Percentiles rank a stretch among this genome's conserved stretches.
Evolutionary conservation across 441 rosid species (phyloP).

Genomic region (Geranium incanum): DNA sequence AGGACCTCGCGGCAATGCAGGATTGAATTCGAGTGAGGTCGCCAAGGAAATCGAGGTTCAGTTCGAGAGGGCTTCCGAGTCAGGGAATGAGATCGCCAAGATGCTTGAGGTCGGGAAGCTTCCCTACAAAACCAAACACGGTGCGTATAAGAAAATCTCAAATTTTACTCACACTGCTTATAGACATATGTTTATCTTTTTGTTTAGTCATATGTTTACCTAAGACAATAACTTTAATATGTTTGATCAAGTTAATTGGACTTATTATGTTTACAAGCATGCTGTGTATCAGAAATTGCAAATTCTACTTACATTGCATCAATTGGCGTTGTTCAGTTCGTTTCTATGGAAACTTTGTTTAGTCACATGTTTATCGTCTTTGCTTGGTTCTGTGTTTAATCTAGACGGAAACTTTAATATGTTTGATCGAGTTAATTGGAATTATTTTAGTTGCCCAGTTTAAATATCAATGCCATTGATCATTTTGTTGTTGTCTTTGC

Average conservation of each 20-base stretch:
- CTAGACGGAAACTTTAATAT: too few relatives aligned
- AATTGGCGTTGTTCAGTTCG: too few relatives aligned
- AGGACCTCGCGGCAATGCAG: slow-evolving; percentile 36
- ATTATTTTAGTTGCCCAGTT: background rate
- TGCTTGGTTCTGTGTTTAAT: background rate
- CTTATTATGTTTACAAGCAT: too few relatives aligned
- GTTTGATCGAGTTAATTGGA: too few relatives aligned
- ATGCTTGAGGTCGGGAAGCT: slow-evolving; percentile 81
- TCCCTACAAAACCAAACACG: slow-evolving; percentile 65
- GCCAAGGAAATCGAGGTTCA: slow-evolving; percentile 58
- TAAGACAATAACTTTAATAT: background rate
- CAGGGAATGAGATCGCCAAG: slow-evolving; percentile 65
- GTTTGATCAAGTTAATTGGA: background rate
- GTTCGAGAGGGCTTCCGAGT: slow-evolving; percentile 70
- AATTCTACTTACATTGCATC: too few relatives aligned
- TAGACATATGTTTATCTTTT: too few relatives aligned
- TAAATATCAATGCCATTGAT: slow-evolving; percentile 14
- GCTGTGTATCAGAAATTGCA: too few relatives aligned
- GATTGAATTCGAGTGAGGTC: slow-evolving; percentile 37
- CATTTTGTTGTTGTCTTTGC: background rate
- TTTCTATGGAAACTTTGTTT: too few relatives aligned
- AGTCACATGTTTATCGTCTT: background rate
- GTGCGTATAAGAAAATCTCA: slow-evolving; percentile 31
- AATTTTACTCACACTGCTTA: background rate
- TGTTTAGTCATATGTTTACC: too few relatives aligned